Evolutionary conservation across 306 rosid species (phyloP), one percentile per base, ranked within the genome.

Genomic region (Lablab purpureus): DNA sequence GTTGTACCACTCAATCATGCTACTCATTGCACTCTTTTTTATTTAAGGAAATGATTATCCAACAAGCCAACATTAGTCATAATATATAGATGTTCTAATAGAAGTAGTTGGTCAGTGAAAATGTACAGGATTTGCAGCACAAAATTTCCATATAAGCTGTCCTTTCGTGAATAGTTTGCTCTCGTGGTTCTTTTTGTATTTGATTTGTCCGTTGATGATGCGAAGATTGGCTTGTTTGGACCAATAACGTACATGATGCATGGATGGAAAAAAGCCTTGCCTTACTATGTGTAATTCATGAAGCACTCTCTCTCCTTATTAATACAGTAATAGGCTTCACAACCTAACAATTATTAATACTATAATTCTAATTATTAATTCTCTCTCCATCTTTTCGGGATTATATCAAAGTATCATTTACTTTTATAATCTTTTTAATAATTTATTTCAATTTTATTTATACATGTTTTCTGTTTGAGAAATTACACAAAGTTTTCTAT

Each of bases 71-170:
- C 21, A 50, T 50, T 6, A n/a, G 22, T 25, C 4, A 7, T 63
- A 63, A 0, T 17, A 30, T 32, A 14, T 62, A 13, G 4, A 5
- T 59, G 43, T 30, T 28, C 2, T 30, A 62, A 32, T 15, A 64
- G 27, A 63, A 64, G 73, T 14, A 51, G 73, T 64, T 76, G 80
- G 47, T 63, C 0, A 47, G 3, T 17, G 63, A 30, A n/a, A 19
- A 49, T 50, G 3, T 76, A 36, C 40, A 6, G 65, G 18, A 13
- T 65, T 21, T 22, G 55, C 23, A 8, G 19, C 64, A 15, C 18
- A 32, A 49, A 7, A 22, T 36, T 64, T 23, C 15, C 21, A 12
- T 10, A n/a, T 37, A 65, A 37, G 71, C 10, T 65, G 71, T 51
- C 14, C 22, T 50, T 65, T 50, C 15, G 10, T 65, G 45, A 65